Conservation (phyloP, 2,329 filamentous ascomycete species). For the Scedosporium apiospermum region DNA sequence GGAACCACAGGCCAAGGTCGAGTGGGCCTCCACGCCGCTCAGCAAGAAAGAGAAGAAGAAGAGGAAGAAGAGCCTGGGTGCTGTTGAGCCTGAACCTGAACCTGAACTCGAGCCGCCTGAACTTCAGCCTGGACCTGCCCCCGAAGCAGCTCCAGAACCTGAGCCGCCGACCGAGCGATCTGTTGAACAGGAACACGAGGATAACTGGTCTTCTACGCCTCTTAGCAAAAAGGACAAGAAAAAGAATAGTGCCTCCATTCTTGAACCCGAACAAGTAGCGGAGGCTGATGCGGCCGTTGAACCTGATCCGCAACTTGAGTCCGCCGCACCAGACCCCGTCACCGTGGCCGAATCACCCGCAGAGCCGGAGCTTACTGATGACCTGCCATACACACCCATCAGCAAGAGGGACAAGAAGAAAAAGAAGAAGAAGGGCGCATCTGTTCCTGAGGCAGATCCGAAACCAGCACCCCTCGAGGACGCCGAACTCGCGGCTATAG, state of each 20-base stretch:
- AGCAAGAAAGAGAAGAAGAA: slow-evolving; percentile 3
- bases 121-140: not conserved
- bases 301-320: not conserved
- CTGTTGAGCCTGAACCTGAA: not conserved
- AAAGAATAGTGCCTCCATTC: not conserved
- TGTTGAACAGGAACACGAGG: not conserved
- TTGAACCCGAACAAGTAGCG: not conserved
- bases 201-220: not conserved
- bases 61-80: not conserved
- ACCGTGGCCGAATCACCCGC: not conserved
- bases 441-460: not conserved
- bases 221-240: not conserved
- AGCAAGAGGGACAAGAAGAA: slow-evolving; percentile 1
- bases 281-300: too few species aligned
- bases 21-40: not conserved
- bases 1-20: not conserved
- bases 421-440: not conserved
- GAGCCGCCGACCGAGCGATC: not conserved
- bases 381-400: not conserved
- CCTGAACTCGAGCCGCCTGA: not conserved
- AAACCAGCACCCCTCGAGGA: not conserved
- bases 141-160: not conserved
- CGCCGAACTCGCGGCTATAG: not conserved
- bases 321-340: too few species aligned
- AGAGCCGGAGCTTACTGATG: not conserved